A percentile compares a stretch with the other conserved stretches of the same genome.
Conservation (phyloP, 495 filamentous ascomycete genomes). For the Aspergillus nidulans region DNA sequence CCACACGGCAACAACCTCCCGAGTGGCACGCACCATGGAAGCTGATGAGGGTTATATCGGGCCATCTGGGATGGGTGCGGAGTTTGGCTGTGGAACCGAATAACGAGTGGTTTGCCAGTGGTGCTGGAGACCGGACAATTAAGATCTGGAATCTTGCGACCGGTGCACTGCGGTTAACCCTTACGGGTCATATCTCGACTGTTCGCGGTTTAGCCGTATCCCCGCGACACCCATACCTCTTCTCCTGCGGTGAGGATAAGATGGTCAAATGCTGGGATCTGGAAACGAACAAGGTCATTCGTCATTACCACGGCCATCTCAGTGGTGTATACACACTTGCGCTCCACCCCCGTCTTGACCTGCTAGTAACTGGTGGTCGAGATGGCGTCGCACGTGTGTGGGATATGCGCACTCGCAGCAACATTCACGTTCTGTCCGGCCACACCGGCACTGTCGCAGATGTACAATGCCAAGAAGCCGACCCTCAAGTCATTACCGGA, state of each 20-base stretch:
- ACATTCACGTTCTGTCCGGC: slow-evolving; percentile 88
- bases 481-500: slow-evolving; percentile 89
- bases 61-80: slow-evolving; percentile 94
- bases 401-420: slow-evolving; percentile 96
- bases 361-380: slow-evolving; percentile 89
- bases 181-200: slow-evolving; percentile 96
- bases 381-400: slow-evolving; percentile 94
- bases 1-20: slow-evolving; percentile 69
- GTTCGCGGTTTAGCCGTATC: slow-evolving; percentile 92
- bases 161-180: slow-evolving; percentile 73
- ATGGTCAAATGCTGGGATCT: slow-evolving; percentile 99
- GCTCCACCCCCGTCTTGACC: slow-evolving; percentile 89
- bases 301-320: slow-evolving; percentile 96
- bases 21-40: slow-evolving; percentile 99
- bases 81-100: slow-evolving; percentile 87
- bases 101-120: slow-evolving; percentile 97
- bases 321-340: slow-evolving; percentile 92
- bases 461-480: slow-evolving; percentile 89
- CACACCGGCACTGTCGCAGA: slow-evolving; percentile 87
- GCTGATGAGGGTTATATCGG: slow-evolving; percentile 94
- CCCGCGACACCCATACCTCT: slow-evolving; percentile 92
- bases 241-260: slow-evolving; percentile 98
- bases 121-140: slow-evolving; percentile 93
- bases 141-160: slow-evolving; percentile 98
- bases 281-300: slow-evolving; percentile 97